These are phyloP conservation scores for Aspergillus flavus DNA, from an alignment of 2,329 filamentous ascomycete species.

Conservation along the genomic window DNA sequence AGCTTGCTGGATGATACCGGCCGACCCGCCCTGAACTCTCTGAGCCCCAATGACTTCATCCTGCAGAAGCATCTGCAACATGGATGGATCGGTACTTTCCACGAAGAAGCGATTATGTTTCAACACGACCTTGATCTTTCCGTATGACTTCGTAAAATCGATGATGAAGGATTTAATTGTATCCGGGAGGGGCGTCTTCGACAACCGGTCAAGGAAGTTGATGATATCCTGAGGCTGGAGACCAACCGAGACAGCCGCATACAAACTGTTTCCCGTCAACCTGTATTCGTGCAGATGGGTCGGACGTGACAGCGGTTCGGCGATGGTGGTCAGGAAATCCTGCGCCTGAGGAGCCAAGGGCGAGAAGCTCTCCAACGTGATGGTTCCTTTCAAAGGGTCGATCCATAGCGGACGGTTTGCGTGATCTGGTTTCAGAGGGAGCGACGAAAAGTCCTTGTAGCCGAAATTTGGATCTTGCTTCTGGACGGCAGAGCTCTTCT, in stretches of 20 bases:
- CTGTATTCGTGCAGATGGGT: slow-evolving; percentile 92
- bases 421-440: slow-evolving; percentile 84
- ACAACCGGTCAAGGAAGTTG: slow-evolving; percentile 80
- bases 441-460: slow-evolving; percentile 77
- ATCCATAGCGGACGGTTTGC: slow-evolving; percentile 91
- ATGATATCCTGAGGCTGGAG: slow-evolving; percentile 88
- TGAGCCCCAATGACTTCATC: slow-evolving; percentile 80
- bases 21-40: slow-evolving; percentile 69
- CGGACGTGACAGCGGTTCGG: slow-evolving; percentile 87
- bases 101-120: slow-evolving; percentile 95
- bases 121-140: slow-evolving; percentile 91
- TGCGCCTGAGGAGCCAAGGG: slow-evolving; percentile 83
- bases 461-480: slow-evolving; percentile 59
- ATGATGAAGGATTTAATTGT: slow-evolving; percentile 78
- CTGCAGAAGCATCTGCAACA: slow-evolving; percentile 83
- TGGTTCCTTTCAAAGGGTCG: slow-evolving; percentile 79
- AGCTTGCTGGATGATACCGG: slow-evolving; percentile 74
- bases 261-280: slow-evolving; percentile 88
- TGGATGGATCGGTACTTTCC: slow-evolving; percentile 84
- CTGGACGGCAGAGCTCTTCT: slow-evolving; percentile 43
- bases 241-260: slow-evolving; percentile 94
- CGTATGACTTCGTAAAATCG: slow-evolving; percentile 84
- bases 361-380: slow-evolving; percentile 93
- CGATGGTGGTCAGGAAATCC: slow-evolving; percentile 93
- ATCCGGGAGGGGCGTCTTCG: slow-evolving; percentile 85